Conservation (phyloP, 495 filamentous ascomycete species). For the Astrothelium macrocarpum region DNA sequence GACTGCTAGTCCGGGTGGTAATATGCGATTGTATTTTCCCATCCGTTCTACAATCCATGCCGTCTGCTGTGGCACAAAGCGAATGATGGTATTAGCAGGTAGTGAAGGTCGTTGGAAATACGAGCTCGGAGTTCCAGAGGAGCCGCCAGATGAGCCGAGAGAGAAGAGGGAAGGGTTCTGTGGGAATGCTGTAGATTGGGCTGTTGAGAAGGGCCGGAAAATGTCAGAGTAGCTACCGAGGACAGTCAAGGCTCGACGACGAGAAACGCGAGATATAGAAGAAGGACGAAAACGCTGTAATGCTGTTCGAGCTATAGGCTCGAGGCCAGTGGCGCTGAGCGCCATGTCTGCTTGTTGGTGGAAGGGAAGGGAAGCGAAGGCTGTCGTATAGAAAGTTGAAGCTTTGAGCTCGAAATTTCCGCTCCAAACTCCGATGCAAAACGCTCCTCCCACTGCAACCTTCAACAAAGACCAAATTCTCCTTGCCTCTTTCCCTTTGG, state of each 20-base stretch:
- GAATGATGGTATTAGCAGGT: conserved; percentile 87
- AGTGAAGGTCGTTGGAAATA: conserved; percentile 56
- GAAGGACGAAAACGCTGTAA: conserved; percentile 14
- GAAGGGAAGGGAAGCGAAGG: not conserved
- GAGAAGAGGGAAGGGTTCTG: conserved; percentile 12
- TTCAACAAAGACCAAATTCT: not conserved
- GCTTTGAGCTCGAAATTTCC: conserved; percentile 1
- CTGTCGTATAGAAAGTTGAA: not conserved
- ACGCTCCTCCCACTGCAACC: not conserved
- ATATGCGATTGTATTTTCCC: conserved; percentile 88
- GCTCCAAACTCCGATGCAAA: conserved; percentile 7
- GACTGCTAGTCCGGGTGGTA: conserved; percentile 84
- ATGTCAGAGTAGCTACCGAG: not conserved
- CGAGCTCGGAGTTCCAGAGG: conserved; percentile 23
- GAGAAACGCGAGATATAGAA: conserved; percentile 15
- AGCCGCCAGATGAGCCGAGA: conserved; percentile 16
- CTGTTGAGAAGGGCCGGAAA: not conserved
- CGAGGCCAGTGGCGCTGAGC: conserved; percentile 12
- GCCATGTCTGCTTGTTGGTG: conserved; percentile 8
- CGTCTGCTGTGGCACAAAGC: conserved; percentile 97
- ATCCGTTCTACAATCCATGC: conserved; percentile 99
- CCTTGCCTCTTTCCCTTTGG: not conserved
- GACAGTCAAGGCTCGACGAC: not conserved
- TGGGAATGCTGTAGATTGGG: conserved; percentile 13
- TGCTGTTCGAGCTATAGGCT: conserved; percentile 6